A percentile compares a stretch with the other conserved stretches of the same genome.
Conservation (phyloP, 257 asterid genomes). For the Forsythia viridissima region DNA sequence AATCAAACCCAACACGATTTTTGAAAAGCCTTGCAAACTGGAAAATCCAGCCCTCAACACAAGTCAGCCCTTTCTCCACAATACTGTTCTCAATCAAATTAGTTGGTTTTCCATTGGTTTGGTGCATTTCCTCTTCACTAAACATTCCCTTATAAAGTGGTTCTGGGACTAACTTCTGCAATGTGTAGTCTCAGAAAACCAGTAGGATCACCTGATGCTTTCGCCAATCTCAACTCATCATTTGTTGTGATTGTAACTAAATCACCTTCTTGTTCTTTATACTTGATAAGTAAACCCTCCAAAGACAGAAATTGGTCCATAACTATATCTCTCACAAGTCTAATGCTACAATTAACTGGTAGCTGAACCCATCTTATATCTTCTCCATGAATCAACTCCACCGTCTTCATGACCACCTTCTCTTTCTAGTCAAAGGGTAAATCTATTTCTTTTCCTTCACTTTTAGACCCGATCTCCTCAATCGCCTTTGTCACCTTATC, state of each 20-base stretch:
- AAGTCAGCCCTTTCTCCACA: slow-evolving; percentile 37
- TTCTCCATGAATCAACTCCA: slow-evolving; percentile 75
- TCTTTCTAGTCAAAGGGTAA: slow-evolving; percentile 53
- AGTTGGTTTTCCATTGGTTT: slow-evolving; percentile 40
- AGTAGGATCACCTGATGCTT: slow-evolving; percentile 67
- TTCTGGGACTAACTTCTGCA: slow-evolving; percentile 83
- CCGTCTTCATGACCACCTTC: slow-evolving; percentile 55
- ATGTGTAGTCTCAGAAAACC: slow-evolving; percentile 70
- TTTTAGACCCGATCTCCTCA: slow-evolving; percentile 49
- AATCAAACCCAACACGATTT: slow-evolving; percentile 68
- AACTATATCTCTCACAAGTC: slow-evolving; percentile 69
- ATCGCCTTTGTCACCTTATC: slow-evolving; percentile 49
- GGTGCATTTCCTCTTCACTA: slow-evolving; percentile 38
- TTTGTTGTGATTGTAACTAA: slow-evolving; percentile 82
- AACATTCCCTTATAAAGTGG: slow-evolving; percentile 66
- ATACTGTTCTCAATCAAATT: slow-evolving; percentile 32
- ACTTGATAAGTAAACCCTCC: slow-evolving; percentile 84
- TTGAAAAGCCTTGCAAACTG: slow-evolving; percentile 73
- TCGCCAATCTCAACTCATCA: slow-evolving; percentile 88
- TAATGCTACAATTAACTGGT: slow-evolving; percentile 64
- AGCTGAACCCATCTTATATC: slow-evolving; percentile 88
- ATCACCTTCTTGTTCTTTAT: slow-evolving; percentile 90
- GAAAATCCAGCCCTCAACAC: slow-evolving; percentile 77
- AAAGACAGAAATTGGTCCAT: slow-evolving; percentile 68
- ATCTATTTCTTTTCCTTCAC: slow-evolving; percentile 59